phyloP scores from a whole-genome alignment of 345 rosid genomes.

The thale cress (Arabidopsis thaliana) region DNA sequence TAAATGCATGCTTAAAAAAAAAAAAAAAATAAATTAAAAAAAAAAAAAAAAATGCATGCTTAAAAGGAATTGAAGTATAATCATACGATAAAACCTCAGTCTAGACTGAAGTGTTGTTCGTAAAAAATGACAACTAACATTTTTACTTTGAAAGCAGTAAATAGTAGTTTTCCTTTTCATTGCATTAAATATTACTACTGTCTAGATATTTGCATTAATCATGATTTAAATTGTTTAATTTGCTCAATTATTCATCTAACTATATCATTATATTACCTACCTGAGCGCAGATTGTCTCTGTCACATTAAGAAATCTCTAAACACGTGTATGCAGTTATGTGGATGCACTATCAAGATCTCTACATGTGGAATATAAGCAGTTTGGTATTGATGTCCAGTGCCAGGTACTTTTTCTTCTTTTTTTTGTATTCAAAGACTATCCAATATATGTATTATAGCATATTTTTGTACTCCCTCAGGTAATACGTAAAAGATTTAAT shows the following conservation, averaged over 20 bases:
- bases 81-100: neutral
- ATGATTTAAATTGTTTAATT: neutral
- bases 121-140: neutral
- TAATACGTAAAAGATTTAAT: neutral
- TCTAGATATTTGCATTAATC: neutral
- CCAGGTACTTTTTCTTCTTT: constrained; percentile 55
- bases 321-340: constrained; percentile 54
- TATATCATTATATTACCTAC: neutral
- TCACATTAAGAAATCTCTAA: neutral
- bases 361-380: constrained; percentile 72
- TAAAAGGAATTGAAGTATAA: neutral
- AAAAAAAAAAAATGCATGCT: neutral
- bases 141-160: neutral
- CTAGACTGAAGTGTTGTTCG: neutral
- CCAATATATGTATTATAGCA: neutral
- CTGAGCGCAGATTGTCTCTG: neutral
- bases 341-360: constrained; percentile 75
- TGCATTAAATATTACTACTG: neutral
- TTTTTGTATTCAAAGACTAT: neutral
- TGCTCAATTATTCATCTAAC: neutral
- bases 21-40: no score
- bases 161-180: neutral
- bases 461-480: neutral
- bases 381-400: constrained; percentile 81
- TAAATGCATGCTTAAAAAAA: neutral